phyloP scores from a whole-genome alignment of 83 land plant species.

The Larix sibirica region DNA sequence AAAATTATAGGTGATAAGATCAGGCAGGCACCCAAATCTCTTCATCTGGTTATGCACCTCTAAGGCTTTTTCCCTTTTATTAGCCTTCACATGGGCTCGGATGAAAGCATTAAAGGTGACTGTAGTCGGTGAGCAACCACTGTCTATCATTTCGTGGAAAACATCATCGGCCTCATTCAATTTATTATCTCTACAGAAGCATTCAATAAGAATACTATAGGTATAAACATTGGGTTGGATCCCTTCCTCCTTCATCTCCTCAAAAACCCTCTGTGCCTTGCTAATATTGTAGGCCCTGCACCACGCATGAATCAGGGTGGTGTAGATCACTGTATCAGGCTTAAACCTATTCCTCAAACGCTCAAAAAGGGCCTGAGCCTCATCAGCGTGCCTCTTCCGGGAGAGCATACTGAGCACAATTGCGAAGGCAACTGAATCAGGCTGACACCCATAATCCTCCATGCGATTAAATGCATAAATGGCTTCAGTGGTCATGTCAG shows the following conservation, averaged over 20 bases:
- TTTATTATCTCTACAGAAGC: constrained; percentile 55
- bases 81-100: constrained; percentile 63
- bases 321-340: constrained; percentile 57
- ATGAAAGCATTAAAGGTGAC: constrained; percentile 62
- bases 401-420: constrained; percentile 41
- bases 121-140: constrained; percentile 49
- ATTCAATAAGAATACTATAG: constrained; percentile 63
- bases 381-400: constrained; percentile 38
- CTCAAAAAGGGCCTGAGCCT: constrained; percentile 71
- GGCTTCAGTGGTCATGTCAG: constrained; percentile 55
- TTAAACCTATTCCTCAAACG: constrained; percentile 42
- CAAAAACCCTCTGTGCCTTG: constrained; percentile 54
- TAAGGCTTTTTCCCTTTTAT: constrained; percentile 54
- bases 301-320: constrained; percentile 68
- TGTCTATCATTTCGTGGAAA: constrained; percentile 58
- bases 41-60: constrained; percentile 68
- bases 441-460: constrained; percentile 52
- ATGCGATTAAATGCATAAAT: constrained; percentile 55
- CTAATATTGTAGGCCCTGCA: constrained; percentile 44
- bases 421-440: constrained; percentile 44
- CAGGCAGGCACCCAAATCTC: constrained; percentile 42
- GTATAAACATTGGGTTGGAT: constrained; percentile 71
- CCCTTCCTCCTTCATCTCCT: constrained; percentile 54
- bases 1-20: constrained; percentile 62
- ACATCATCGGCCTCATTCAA: constrained; percentile 59